These are phyloP conservation scores for Lunularia cruciata DNA, from an alignment of 225 moss, liverwort and hornwort species.

Conservation along the genomic window DNA sequence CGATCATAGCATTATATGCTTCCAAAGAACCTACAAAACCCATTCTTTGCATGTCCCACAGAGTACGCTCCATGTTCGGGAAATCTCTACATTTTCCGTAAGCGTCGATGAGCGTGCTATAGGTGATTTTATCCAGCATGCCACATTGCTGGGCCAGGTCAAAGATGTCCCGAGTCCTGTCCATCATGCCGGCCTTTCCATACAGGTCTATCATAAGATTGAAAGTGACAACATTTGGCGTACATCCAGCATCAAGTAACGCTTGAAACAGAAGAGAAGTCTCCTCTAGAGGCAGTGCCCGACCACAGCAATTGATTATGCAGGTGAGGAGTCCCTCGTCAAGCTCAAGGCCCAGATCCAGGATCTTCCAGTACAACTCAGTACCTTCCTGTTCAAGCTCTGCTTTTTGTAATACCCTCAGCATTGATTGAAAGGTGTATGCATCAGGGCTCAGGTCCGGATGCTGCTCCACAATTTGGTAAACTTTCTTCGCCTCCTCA, in stretches of 20 bases:
- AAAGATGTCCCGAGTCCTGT: conserved; percentile 65
- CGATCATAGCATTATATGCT: conserved; percentile 86
- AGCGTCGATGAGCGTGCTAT: conserved; percentile 79
- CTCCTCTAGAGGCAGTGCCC: conserved; percentile 79
- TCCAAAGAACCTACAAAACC: conserved; percentile 68
- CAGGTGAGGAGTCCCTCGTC: conserved; percentile 92
- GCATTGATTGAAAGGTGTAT: conserved; percentile 85
- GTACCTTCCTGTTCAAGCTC: conserved; percentile 57
- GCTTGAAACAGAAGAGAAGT: conserved; percentile 75
- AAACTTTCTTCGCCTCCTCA: conserved; percentile 57
- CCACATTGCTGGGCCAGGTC: conserved; percentile 74
- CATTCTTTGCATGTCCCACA: conserved; percentile 91
- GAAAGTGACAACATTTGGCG: conserved; percentile 72
- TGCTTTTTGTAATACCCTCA: conserved; percentile 76
- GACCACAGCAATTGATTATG: conserved; percentile 88
- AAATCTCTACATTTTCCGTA: conserved; percentile 90
- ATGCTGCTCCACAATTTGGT: conserved; percentile 58
- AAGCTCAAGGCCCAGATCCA: conserved; percentile 57
- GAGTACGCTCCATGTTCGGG: conserved; percentile 76
- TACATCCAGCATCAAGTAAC: conserved; percentile 67
- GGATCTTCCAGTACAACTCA: conserved; percentile 79
- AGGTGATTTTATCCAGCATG: conserved; percentile 77
- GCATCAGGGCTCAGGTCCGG: conserved; percentile 62
- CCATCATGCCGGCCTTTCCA: conserved; percentile 83
- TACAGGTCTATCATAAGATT: conserved; percentile 95